Conservation (phyloP, 257 asterid species). For the Leonotis leonurus region DNA sequence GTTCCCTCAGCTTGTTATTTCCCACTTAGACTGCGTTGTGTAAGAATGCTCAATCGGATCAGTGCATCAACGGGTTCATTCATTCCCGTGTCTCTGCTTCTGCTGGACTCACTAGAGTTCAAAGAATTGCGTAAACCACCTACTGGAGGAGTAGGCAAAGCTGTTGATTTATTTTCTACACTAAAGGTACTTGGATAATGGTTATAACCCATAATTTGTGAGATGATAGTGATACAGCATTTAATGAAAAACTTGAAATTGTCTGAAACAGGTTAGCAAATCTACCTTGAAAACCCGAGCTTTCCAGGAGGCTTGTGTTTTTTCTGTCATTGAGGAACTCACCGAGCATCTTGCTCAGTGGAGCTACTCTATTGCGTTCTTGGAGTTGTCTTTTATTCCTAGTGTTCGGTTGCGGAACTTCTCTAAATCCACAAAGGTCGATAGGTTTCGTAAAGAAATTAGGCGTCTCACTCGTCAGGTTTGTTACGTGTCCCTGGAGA, state of each 20-base stretch:
- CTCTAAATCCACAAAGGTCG: conserved; percentile 81
- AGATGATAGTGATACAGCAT: not conserved
- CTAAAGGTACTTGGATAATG: conserved; percentile 48
- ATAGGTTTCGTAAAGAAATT: conserved; percentile 77
- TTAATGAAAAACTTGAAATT: conserved; percentile 10
- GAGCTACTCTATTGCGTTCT: conserved; percentile 80
- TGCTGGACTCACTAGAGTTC: conserved; percentile 79
- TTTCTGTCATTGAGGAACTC: conserved; percentile 76
- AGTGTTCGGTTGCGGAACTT: conserved; percentile 62
- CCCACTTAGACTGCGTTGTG: conserved; percentile 89
- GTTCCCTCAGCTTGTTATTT: conserved; percentile 83
- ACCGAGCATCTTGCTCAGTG: conserved; percentile 87
- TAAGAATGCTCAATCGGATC: conserved; percentile 82
- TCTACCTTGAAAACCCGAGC: conserved; percentile 70
- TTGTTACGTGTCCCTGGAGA: conserved; percentile 1
- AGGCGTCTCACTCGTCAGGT: conserved; percentile 75
- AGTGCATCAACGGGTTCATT: conserved; percentile 70
- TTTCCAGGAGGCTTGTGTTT: conserved; percentile 90
- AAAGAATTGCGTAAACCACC: conserved; percentile 87
- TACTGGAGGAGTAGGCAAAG: conserved; percentile 89
- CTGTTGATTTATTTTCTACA: conserved; percentile 58
- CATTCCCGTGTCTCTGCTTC: conserved; percentile 77
- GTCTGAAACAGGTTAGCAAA: conserved; percentile 62
- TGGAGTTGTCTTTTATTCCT: conserved; percentile 79
- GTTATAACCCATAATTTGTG: not conserved